Base-by-base conservation (phyloP, 2,329 filamentous ascomycete genomes). In the Phaeosphaeria sp. region DNA sequence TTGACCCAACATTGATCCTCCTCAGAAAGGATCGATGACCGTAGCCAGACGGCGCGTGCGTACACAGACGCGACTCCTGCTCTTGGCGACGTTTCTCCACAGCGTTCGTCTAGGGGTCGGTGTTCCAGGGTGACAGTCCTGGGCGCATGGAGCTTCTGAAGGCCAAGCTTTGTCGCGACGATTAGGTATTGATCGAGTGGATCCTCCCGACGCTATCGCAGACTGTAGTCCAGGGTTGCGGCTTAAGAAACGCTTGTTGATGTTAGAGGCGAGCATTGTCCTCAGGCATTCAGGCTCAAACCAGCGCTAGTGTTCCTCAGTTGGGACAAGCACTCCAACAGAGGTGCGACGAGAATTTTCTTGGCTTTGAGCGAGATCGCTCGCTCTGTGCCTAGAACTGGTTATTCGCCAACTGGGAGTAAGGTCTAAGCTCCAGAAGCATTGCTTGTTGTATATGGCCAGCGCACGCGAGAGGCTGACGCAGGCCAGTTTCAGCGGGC, bases 91-190 rank as follows among this genome's bases (percentile, higher is more conserved):
- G 57, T 61, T 66, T 68, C 69, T 70, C 67, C 64, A 69, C 59
- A 57, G 63, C 56, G 62, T 65, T 69, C 57, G 55, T 61, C 60
- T 60, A 59, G 64, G 54, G 60, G 51, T 33, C 18, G 55, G 44
- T 42, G 55, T 55, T 53, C 58, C 57, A 67, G 53, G 56, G 56
- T 51, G 48, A 53, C 45, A 47, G 25, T 30, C 20, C 64, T 70
- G 39, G 67, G 64, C 60, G 63, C 68, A 58, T 63, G 61, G 64
- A 72, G 70, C 69, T 74, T 74, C 57, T 51, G 56, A 42, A 46
- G 52, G 53, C 63, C 55, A 76, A 74, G 72, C 73, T 73, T 53
- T 33, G 57, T 50, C 67, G 70, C 64, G 65, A 75, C 73, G 58
- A 59, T 63, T 56, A 47, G 49, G 71, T 74, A 56, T 71, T 62